Base-by-base conservation (phyloP, 495 filamentous ascomycete species). In the Lindgomyces ingoldianus region DNA sequence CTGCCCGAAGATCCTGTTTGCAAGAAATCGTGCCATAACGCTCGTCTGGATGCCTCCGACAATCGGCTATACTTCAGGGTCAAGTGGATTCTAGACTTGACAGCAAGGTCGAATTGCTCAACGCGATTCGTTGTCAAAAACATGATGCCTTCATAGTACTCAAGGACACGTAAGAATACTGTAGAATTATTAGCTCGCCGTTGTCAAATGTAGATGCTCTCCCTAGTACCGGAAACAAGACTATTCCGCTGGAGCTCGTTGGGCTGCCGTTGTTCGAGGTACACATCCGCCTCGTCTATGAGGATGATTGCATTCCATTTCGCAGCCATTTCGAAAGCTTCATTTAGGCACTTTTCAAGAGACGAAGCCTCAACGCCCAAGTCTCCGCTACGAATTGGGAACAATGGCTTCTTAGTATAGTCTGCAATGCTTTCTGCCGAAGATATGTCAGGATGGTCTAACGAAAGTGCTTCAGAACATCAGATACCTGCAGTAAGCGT, bases 111-210 rank as follows among this genome's bases (percentile, higher is more conserved):
- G 57, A 75, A 70, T 18, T 64, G 74, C 3, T 72, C 62, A 19
- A 73, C 68, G 2, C 73, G 64, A 45, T 74, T 74, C 11, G 69
- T 75, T 11, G 68, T 75, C 48, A 69, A 22, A 42, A 70, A 67
- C 14, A 70, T 19, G 33, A 87, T 84, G 16, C 86, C 85, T 70
- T 84, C 73, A 68, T 81, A 83, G 76, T 84, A 81, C 64, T 83
- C 75, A 51, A 84, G 60, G 74, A 83, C 48, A 55, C 81, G 71
- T 19, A 81, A 66, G 69, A 82, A 84, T 6, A 39, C n/a, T n/a
- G n/a, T n/a, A n/a, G n/a, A n/a, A n/a, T n/a, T n/a, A n/a, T n/a
- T n/a, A n/a, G n/a, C n/a, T n/a, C n/a, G n/a, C n/a, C n/a, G n/a
- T n/a, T n/a, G n/a, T n/a, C 42, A 3, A 46, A 19, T 4, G 22